Evolutionary conservation across 1,139 yeast species (phyloP).

Genomic region (Petasospora fabianii): DNA sequence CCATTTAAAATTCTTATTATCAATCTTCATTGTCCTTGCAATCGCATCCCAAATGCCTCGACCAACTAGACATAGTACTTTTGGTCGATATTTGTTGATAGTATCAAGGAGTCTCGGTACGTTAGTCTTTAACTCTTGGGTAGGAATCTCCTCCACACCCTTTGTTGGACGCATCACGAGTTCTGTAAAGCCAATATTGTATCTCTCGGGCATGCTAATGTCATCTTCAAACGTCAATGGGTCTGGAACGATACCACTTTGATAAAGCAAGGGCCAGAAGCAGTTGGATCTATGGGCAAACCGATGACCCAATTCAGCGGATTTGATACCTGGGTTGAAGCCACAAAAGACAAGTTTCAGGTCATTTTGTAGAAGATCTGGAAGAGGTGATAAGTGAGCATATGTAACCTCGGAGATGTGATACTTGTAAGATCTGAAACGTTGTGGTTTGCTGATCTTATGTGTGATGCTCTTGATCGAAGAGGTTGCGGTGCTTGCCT

Average conservation of each 20-base stretch:
- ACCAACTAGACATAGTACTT: slow-evolving; percentile 58
- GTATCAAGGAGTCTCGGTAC: slow-evolving; percentile 52
- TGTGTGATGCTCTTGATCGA: not conserved
- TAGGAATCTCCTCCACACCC: slow-evolving; percentile 52
- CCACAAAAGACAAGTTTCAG: slow-evolving; percentile 58
- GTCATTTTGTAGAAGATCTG: slow-evolving; percentile 21
- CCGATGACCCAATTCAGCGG: slow-evolving; percentile 63
- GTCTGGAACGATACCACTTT: slow-evolving; percentile 42
- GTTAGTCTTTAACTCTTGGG: slow-evolving; percentile 50
- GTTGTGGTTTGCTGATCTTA: not conserved
- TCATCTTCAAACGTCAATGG: slow-evolving; percentile 40
- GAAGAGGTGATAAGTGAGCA: slow-evolving; percentile 25
- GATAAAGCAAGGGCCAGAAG: slow-evolving; percentile 66
- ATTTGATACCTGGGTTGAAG: slow-evolving; percentile 68
- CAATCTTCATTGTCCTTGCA: slow-evolving; percentile 30
- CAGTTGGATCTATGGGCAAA: slow-evolving; percentile 70
- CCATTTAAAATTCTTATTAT: slow-evolving; percentile 38
- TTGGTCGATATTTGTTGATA: slow-evolving; percentile 38
- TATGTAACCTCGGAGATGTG: slow-evolving; percentile 10
- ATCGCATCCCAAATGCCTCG: slow-evolving; percentile 77
- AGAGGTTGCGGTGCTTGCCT: not conserved
- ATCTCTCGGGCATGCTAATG: slow-evolving; percentile 37
- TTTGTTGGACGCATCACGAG: slow-evolving; percentile 63
- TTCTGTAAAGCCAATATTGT: slow-evolving; percentile 68
- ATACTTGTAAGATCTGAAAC: slow-evolving; percentile 3